Evolutionary conservation across 2,329 filamentous ascomycete species (phyloP), one percentile per base, ranked within the genome.

Genomic region (Colletotrichum phormii): DNA sequence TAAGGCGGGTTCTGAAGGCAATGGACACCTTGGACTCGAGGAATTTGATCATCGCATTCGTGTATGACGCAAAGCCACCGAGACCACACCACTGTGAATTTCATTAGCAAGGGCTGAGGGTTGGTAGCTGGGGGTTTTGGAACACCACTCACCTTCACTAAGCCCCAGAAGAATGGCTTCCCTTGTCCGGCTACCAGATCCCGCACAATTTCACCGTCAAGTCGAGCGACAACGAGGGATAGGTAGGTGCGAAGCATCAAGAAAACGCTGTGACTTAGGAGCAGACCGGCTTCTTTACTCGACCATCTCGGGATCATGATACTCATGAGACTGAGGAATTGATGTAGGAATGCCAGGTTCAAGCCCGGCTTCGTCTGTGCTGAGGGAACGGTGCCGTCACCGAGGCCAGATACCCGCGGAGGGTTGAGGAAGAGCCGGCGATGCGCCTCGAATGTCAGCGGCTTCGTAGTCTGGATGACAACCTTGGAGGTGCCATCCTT

Each of bases 11-110:
- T 54, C 97, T 92, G 88, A 99, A 99, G 42, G 97, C 96, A 76
- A 99, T 99, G 7, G 96, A 98, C 66, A 99, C 95, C 85, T 99
- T 99, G 63, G 94, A 96, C 83, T 99, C 96, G 75, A 99, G 89
- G 84, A 94, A 99, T 83, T 98, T 98, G 87, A 99, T 99, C 93
- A 97, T 98, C 67, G 96, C 95, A 82, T 99, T 99, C 63, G 96
- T 98, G 80, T 99, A 99, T 0, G 96, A 97, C 9, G 95, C 96
- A 75, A 98, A 92, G 2, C 94, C 94, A 54, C 97, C 97, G 46
- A 99, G 92, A 3, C 96, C 95, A 76, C 95, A 95, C 97, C 97
- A 99, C 87, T 91, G 64, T 24, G 62, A 66, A 9, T 64, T 24
- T 42, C 35, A 51, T 74, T 68, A 80, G 76, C n/a, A 29, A 71